Base-by-base conservation (phyloP, 805 yeast genomes). In the Barnettozyma vustinii region DNA sequence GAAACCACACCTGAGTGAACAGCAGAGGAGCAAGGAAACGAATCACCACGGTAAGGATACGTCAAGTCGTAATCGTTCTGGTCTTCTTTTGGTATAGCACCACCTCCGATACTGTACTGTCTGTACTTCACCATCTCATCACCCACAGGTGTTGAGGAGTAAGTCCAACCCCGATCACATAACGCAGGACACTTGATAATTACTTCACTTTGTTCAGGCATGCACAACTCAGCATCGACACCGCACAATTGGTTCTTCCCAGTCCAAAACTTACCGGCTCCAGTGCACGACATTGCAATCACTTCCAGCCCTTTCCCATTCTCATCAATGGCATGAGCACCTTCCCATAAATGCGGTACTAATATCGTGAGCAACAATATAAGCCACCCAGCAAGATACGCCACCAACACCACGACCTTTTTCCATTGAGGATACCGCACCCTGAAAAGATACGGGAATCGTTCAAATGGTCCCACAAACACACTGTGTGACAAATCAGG, bases 1-100 rank as follows among this genome's bases (percentile, higher is more conserved):
- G 94, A 83, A 1, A 90, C 68, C 0, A 83, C 64, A 1, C 97
- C 97, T 2, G 91, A 81, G 65, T 91, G 97, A 4, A 87, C 79
- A 0, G 94, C 97, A 2, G 97, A 85, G 0, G 90, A 92, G 63
- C 98, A 91, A 0, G 92, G 83, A 57, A 73, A 90, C 1, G 96
- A 87, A 66, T 91, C 98, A 0, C 88, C 91, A 54, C 98, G 72
- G 61, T 89, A 91, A 0, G 91, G 90, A 23, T 67, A 57, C 0
- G 87, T 69, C 9, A 82, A 51, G 2, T 52, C 50, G 9, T 47
- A 52, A 4, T 59, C 54, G 18, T 59, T 60, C 16, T 25, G 37
- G 15, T 48, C 21, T 15, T 36, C 40, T 37, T 40, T 40, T 6
- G 51, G 45, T 20, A 48, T 48, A 9, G 42, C 42, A 1, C 91